A percentile compares a stretch with the other conserved stretches of the same genome.
These are phyloP conservation scores for Xylaria telfairii DNA, from an alignment of 495 filamentous ascomycete genomes.

Conservation along the genomic window DNA sequence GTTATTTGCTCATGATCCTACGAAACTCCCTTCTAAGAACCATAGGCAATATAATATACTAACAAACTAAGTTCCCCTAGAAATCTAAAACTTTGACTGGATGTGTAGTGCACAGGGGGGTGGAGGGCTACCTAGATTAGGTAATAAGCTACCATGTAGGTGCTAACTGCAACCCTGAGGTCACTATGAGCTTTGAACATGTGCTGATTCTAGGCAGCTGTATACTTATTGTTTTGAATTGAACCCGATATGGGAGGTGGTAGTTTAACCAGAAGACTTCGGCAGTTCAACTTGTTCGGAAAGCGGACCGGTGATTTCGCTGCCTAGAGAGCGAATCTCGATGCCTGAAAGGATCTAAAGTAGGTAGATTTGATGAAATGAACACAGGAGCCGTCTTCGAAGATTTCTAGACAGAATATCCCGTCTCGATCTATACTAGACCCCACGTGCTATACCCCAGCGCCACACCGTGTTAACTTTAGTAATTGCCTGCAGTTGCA, in stretches of 20 bases:
- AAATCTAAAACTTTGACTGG: neutral
- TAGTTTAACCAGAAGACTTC: neutral
- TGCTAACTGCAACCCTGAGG: too few species aligned
- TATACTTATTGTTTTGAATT: neutral
- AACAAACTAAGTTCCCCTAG: neutral
- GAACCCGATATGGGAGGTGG: neutral
- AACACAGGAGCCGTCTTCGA: neutral
- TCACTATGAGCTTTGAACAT: neutral
- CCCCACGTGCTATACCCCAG: constrained; percentile 5
- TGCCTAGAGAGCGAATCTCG: neutral
- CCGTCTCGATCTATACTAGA: neutral
- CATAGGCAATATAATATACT: neutral
- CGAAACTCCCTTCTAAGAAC: neutral
- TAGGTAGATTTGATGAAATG: neutral
- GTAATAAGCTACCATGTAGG: too few species aligned
- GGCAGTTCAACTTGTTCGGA: neutral
- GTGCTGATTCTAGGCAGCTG: neutral
- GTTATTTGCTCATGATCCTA: neutral
- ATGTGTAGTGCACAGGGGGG: neutral
- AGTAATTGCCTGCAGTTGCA: neutral
- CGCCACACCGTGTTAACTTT: neutral
- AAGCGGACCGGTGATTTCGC: constrained; percentile 1
- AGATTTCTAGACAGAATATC: neutral
- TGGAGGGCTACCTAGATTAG: neutral
- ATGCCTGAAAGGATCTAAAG: neutral